These are phyloP conservation scores for Sclerotinia nivalis DNA, from an alignment of 2,329 filamentous ascomycete genomes.

Conservation along the genomic window DNA sequence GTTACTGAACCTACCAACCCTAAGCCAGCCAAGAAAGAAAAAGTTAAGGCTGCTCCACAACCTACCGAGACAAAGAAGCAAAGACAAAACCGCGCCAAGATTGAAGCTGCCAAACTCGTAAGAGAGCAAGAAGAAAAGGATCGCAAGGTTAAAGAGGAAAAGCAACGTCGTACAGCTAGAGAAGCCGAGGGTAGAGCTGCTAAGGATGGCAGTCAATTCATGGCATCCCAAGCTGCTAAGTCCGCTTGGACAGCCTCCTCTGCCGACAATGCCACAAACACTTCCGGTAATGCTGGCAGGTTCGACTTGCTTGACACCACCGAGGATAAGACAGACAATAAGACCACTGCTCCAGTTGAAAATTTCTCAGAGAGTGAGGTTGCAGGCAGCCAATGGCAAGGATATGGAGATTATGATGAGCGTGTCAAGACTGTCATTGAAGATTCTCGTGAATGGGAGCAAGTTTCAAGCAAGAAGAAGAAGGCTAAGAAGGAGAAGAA, in stretches of 20 bases:
- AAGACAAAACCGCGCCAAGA: conserved; percentile 88
- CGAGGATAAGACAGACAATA: conserved; percentile 47
- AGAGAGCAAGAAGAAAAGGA: conserved; percentile 78
- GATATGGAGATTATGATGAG: conserved; percentile 57
- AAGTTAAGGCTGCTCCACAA: conserved; percentile 58
- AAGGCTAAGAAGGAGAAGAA: conserved; percentile 32
- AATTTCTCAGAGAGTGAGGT: conserved; percentile 32
- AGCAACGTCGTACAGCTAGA: conserved; percentile 79
- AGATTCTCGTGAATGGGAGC: conserved; percentile 58
- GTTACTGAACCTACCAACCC: conserved; percentile 67
- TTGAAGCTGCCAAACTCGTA: conserved; percentile 72
- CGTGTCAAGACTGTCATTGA: conserved; percentile 58
- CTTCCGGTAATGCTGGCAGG: conserved; percentile 41
- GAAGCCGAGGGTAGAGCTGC: conserved; percentile 79
- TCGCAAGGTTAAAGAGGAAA: conserved; percentile 74
- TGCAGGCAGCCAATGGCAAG: conserved; percentile 28
- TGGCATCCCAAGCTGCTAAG: conserved; percentile 48
- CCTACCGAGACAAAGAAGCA: conserved; percentile 89
- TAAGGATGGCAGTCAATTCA: conserved; percentile 71
- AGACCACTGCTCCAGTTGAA: conserved; percentile 38
- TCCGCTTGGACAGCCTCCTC: conserved; percentile 48
- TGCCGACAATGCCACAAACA: conserved; percentile 27
- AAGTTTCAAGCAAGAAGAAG: conserved; percentile 49
- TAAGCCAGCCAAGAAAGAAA: conserved; percentile 59
- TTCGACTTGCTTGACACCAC: conserved; percentile 58